Conservation (phyloP, 129 eudicot genomes). For the Helianthus annuus region DNA sequence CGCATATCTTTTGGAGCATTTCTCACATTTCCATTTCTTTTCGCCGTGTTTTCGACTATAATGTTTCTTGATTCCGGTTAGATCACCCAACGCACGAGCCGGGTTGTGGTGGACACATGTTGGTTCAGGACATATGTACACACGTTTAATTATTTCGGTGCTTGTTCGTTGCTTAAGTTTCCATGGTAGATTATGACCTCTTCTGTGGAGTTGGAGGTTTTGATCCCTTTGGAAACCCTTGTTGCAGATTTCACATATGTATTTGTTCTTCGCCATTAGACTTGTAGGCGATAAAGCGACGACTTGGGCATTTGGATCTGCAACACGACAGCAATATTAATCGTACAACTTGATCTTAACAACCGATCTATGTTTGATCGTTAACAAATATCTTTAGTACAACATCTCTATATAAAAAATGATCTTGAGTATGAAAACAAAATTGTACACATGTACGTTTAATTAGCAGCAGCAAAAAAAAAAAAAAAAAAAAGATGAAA, state of each 20-base stretch:
- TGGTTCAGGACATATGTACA: constrained; percentile 41
- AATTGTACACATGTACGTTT: not conserved
- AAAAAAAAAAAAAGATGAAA: constrained; percentile 5
- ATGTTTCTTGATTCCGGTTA: constrained; percentile 42
- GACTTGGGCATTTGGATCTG: constrained; percentile 43
- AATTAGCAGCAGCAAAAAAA: not conserved
- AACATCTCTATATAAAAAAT: not conserved
- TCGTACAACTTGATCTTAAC: not conserved
- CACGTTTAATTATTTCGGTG: constrained; percentile 35
- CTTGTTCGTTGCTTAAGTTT: constrained; percentile 39
- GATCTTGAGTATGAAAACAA: not conserved
- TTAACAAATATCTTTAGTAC: not conserved
- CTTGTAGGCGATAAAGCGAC: constrained; percentile 43
- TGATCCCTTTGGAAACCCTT: constrained; percentile 42
- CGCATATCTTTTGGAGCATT: constrained; percentile 43
- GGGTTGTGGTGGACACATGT: constrained; percentile 44
- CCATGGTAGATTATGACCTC: constrained; percentile 45
- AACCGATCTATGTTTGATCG: too few relatives aligned
- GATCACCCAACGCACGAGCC: constrained; percentile 40
- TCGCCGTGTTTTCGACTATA: constrained; percentile 42
- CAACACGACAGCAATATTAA: not conserved
- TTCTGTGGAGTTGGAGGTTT: constrained; percentile 38
- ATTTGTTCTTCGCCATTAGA: constrained; percentile 42
- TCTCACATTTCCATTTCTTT: constrained; percentile 46
- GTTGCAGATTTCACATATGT: constrained; percentile 40